Evolutionary conservation across 306 rosid species (phyloP), one percentile per base, ranked within the genome.

Genomic region (Glycyrrhiza uralensis): DNA sequence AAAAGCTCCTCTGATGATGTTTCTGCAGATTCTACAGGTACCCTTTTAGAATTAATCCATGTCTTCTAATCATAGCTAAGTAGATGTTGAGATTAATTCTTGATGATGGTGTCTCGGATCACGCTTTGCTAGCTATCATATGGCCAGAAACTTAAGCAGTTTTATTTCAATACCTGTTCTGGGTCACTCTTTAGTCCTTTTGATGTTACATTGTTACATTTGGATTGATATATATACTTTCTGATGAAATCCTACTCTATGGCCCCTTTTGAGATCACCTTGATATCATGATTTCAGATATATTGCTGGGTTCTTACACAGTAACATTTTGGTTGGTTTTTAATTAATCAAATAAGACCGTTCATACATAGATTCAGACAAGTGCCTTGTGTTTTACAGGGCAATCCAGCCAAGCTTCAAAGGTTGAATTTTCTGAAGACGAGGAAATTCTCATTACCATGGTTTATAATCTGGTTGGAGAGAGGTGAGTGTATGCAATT

Each of bases 391-490:
- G n/a, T n/a, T n/a, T n/a, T n/a, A n/a, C 67, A 89, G 97, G 77
- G 72, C 70, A 78, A 74, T 68, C 72, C 18, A 74, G 85, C 64
- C 74, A 85, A 76, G 80, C 47, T 69, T 84, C 87, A 12, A 83
- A 86, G 73, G 78, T 54, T 65, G 89, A 87, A 33, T 87, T 92
- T 61, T 89, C 97, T 55, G 94, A 89, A 76, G 96, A 90, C 26
- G 97, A 92, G 75, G 94, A 92, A 87, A 82, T 83, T 6, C 97
- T 92, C 6, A 85, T 92, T 59, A 64, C 86, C 52, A 83, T 94
- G 94, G 87, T 92, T 86, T 92, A 69, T 84, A 87, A 86, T 54
- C 96, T 92, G 63, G 92, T 92, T 52, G 97, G 97, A 11, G 90
- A 87, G 77, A 92, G 94, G 97, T 89, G 68, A 59, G 68, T 32